Percentiles rank a stretch among this genome's conserved stretches.
These are phyloP conservation scores for Quercus aquifolioides DNA, from an alignment of 306 rosid genomes.

Conservation along the genomic window DNA sequence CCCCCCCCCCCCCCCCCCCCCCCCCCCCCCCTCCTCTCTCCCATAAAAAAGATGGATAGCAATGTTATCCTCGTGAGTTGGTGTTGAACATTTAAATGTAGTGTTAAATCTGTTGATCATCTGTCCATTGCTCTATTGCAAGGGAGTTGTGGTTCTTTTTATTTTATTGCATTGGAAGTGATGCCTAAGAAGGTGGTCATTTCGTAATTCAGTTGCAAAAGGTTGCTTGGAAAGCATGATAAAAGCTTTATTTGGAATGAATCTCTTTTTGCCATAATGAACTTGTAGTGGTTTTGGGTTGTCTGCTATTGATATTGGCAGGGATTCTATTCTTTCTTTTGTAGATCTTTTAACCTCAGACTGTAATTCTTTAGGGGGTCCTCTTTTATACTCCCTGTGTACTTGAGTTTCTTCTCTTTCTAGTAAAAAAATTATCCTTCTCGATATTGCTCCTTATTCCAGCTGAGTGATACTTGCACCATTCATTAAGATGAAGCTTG, in stretches of 20 bases:
- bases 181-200: neutral
- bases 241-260: neutral
- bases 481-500: neutral
- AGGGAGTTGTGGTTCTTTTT: neutral
- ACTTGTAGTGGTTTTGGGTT: neutral
- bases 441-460: neutral
- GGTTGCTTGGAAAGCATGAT: neutral
- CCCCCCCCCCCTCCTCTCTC: too few species aligned
- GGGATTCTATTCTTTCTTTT: neutral
- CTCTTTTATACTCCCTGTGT: neutral
- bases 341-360: neutral
- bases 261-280: neutral
- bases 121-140: neutral
- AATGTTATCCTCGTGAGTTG: neutral
- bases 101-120: neutral
- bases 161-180: neutral
- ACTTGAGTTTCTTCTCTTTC: neutral
- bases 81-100: neutral
- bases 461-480: neutral
- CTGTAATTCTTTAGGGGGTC: neutral
- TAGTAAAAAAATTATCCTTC: neutral
- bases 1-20: too few species aligned
- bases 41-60: neutral
- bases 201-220: neutral
- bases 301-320: neutral